Evolutionary conservation across 352 stramenopile species (phyloP).

Genomic region (Pythium brachiatum): DNA sequence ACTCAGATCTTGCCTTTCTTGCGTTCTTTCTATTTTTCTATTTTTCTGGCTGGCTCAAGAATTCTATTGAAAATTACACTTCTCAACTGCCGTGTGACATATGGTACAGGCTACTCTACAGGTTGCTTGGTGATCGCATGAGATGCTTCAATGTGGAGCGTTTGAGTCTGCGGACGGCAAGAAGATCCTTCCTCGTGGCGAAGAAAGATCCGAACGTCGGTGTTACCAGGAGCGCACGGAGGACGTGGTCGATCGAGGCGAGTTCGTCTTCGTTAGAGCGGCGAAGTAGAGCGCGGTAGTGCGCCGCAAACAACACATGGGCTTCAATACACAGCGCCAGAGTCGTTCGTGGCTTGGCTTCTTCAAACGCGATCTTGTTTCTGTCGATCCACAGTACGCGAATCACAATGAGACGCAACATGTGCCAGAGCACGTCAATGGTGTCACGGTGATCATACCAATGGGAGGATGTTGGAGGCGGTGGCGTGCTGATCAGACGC

Average conservation of each 20-base stretch:
- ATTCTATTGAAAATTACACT: constrained; percentile 1
- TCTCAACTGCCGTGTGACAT: constrained; percentile 1
- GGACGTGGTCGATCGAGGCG: not conserved
- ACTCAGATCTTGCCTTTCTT: too few species aligned
- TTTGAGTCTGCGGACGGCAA: too few species aligned
- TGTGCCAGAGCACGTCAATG: not conserved
- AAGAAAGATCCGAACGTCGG: not conserved
- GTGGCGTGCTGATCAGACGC: not conserved
- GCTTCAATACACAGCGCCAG: not conserved
- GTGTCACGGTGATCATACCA: not conserved
- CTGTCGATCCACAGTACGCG: constrained; percentile 4
- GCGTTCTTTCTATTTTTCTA: too few species aligned
- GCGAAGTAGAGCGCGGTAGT: not conserved
- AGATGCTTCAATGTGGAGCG: not conserved
- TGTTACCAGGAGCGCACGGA: not conserved
- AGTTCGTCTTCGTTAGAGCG: not conserved
- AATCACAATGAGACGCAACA: not conserved
- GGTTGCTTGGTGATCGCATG: not conserved
- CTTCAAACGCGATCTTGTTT: constrained; percentile 2
- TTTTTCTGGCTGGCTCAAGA: not conserved
- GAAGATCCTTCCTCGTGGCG: too few species aligned
- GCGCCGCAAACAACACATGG: constrained; percentile 1
- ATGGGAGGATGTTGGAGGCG: not conserved
- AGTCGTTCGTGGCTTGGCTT: not conserved
- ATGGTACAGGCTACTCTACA: not conserved